Percentiles rank a stretch among this genome's conserved stretches.
These are phyloP conservation scores for Boletus rubroflammeus DNA, from an alignment of 768 basidiomycete genomes.

Conservation along the genomic window DNA sequence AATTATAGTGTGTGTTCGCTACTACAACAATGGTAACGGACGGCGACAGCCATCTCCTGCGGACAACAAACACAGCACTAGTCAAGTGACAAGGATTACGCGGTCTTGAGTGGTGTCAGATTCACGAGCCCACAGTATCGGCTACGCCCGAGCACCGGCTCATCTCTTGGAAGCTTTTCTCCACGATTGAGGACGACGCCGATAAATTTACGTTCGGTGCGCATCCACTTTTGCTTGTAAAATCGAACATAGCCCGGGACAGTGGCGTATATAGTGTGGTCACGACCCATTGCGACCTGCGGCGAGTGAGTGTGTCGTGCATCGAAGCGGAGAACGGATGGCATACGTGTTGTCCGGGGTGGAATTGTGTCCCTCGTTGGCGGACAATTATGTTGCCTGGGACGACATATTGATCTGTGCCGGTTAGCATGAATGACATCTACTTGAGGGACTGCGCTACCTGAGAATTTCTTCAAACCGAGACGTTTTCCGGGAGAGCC, in stretches of 20 bases:
- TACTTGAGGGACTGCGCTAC: slow-evolving; percentile 39
- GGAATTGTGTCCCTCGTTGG: slow-evolving; percentile 90
- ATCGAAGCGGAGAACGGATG: neutral
- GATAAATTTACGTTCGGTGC: slow-evolving; percentile 71
- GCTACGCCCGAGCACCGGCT: slow-evolving; percentile 68
- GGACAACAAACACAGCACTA: neutral
- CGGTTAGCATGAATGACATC: slow-evolving; percentile 6
- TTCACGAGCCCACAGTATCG: slow-evolving; percentile 80
- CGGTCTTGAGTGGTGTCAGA: slow-evolving; percentile 38
- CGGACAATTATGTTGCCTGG: slow-evolving; percentile 96
- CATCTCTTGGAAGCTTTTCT: slow-evolving; percentile 85
- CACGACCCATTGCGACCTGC: slow-evolving; percentile 87
- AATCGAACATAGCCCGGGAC: slow-evolving; percentile 93
- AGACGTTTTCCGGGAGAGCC: slow-evolving; percentile 91
- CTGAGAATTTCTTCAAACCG: slow-evolving; percentile 95
- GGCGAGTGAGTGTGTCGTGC: slow-evolving; percentile 3
- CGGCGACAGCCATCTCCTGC: neutral
- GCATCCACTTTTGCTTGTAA: slow-evolving; percentile 78
- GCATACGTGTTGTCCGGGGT: slow-evolving; percentile 89
- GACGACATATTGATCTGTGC: slow-evolving; percentile 80
- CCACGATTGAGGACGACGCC: slow-evolving; percentile 82
- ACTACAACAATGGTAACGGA: slow-evolving; percentile 18
- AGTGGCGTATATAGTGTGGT: slow-evolving; percentile 91
- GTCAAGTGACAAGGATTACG: slow-evolving; percentile 8
- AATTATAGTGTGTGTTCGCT: slow-evolving; percentile 17